Percentiles rank a stretch among this genome's conserved stretches.
These are phyloP conservation scores for Penicillium sp. DNA, from an alignment of 2,329 filamentous ascomycete species.

Conservation along the genomic window DNA sequence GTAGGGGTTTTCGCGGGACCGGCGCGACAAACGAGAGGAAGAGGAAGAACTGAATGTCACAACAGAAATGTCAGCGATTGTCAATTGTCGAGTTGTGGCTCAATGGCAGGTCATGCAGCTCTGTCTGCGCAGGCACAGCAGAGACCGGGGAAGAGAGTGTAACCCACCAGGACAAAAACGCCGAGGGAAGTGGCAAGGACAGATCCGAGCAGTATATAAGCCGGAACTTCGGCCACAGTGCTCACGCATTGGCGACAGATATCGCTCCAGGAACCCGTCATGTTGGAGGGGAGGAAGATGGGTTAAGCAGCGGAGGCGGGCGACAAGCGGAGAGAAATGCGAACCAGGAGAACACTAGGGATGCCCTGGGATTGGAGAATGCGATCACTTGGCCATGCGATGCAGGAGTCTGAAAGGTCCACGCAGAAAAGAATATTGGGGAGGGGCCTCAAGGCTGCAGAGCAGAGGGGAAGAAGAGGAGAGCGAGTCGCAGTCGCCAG, in stretches of 20 bases:
- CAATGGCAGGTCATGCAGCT: background rate
- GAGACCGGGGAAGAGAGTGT: slow-evolving; percentile 1
- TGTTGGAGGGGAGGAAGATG: slow-evolving; percentile 20
- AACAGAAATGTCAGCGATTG: background rate
- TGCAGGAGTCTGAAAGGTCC: background rate
- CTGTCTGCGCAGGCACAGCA: background rate
- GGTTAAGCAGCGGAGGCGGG: slow-evolving; percentile 7
- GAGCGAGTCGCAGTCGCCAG: slow-evolving; percentile 22
- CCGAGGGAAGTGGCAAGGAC: slow-evolving; percentile 35
- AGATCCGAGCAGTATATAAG: slow-evolving; percentile 33
- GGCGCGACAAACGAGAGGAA: slow-evolving; percentile 78
- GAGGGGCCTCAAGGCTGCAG: background rate
- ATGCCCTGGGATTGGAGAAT: slow-evolving; percentile 16
- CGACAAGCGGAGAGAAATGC: slow-evolving; percentile 6
- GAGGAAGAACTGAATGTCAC: slow-evolving; percentile 67
- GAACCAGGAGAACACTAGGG: slow-evolving; percentile 14
- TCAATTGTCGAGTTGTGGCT: background rate
- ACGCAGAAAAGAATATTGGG: background rate
- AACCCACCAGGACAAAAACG: slow-evolving; percentile 40
- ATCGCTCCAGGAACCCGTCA: slow-evolving; percentile 33
- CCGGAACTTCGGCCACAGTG: slow-evolving; percentile 33
- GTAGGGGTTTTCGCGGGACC: slow-evolving; percentile 71
- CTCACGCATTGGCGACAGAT: slow-evolving; percentile 40
- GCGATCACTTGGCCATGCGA: slow-evolving; percentile 22
- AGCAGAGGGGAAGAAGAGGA: slow-evolving; percentile 1